Base-by-base conservation (phyloP, 2,329 filamentous ascomycete species). In the Cytospora piceicola region DNA sequence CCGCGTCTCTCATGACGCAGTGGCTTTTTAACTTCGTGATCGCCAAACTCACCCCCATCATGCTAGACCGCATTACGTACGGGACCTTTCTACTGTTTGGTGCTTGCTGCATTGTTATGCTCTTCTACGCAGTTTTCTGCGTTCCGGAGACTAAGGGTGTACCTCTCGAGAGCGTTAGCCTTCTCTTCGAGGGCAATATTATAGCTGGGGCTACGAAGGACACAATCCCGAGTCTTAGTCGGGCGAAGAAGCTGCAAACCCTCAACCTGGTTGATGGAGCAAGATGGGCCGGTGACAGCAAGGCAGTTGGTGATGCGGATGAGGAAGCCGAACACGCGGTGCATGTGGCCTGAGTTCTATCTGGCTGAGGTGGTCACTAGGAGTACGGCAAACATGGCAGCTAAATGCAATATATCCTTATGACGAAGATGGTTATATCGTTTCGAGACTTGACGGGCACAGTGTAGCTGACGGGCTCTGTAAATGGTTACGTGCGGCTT, bases 71-170 rank as follows among this genome's bases (percentile, higher is more conserved):
- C 5, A 72, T 80, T 0, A 76, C 77, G 0, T 85, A 82, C 68
- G 83, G 83, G 9, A 82, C 82, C 0, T 85, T 83, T 71, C 81
- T 85, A 64, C 80, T 85, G 73, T 85, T 85, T 68, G 82, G 79
- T 4, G 74, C 77, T 0, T 75, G 83, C 36, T 79, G 83, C 58
- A 74, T 83, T 20, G 68, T 76, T 32, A 79, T 82, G 69, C 76
- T 80, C 12, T 70, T 82, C 53, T 85, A 81, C 72, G 77, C 81
- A 3, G 79, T 78, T 63, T 82, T 83, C 73, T 81, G 82, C 57
- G 75, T 85, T 0, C 83, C 83, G 1, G 82, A 85, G 70, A 85
- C 82, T 3, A 84, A 83, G 72, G 82, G 82, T 61, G 73, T 83
- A 14, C 78, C 80, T 2, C 76, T 84, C 8, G 83, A 85, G 69